Conservation (phyloP, 306 rosid genomes). For the Quercus bicolor region DNA sequence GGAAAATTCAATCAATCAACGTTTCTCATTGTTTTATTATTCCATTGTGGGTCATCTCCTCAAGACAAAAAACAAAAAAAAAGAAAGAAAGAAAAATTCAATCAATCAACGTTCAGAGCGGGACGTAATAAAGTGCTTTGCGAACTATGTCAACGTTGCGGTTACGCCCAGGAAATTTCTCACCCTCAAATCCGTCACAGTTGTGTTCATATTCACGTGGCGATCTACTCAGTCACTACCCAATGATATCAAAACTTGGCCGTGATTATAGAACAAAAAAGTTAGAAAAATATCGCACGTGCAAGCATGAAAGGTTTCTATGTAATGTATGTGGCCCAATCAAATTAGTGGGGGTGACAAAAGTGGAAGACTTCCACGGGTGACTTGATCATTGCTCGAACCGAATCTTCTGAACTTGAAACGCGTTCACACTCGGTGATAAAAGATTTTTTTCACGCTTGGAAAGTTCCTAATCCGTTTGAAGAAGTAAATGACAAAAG, state of each 20-base stretch:
- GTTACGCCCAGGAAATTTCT: neutral
- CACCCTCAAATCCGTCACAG: neutral
- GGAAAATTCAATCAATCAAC: too few relatives aligned
- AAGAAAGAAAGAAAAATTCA: too few relatives aligned
- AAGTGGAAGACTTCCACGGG: neutral
- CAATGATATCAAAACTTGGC: neutral
- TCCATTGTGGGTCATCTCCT: too few relatives aligned
- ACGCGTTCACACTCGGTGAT: slow-evolving; percentile 28
- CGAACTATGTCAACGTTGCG: neutral
- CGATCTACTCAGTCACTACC: neutral
- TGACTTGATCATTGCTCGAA: neutral
- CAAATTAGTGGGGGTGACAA: neutral
- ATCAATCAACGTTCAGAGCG: neutral
- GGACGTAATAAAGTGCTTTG: neutral
- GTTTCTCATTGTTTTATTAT: too few relatives aligned
- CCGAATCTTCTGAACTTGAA: slow-evolving; percentile 23
- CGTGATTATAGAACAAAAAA: neutral
- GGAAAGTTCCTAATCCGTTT: neutral
- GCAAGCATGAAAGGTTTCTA: neutral
- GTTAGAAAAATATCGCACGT: too few relatives aligned
- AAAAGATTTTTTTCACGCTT: neutral
- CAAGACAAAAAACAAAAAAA: too few relatives aligned
- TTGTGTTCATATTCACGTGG: neutral
- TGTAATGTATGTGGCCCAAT: neutral
- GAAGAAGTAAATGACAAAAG: neutral